Conservation (phyloP, 495 filamentous ascomycete species). For the Trichoderma orchidacearum region DNA sequence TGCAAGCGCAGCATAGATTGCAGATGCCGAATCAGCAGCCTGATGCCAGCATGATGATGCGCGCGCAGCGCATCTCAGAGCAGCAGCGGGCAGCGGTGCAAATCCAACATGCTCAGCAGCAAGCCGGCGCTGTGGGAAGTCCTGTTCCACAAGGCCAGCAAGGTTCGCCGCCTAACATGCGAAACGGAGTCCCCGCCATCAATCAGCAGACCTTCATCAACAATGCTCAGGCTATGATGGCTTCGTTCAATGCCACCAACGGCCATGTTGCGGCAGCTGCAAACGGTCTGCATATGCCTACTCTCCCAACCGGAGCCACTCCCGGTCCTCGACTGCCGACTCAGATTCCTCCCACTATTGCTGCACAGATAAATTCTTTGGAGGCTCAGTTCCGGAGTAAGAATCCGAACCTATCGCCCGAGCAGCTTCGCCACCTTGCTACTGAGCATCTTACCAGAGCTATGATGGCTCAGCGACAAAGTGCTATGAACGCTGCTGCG, state of each 20-base stretch:
- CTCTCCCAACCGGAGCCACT: constrained; percentile 21
- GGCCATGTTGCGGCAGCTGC: constrained; percentile 24
- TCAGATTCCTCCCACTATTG: constrained; percentile 9
- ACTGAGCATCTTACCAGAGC: constrained; percentile 37
- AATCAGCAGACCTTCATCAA: constrained; percentile 32
- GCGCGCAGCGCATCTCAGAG: constrained; percentile 46
- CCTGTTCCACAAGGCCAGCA: constrained; percentile 9
- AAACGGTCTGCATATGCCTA: constrained; percentile 20
- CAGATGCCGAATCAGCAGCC: constrained; percentile 22
- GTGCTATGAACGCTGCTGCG: constrained; percentile 54
- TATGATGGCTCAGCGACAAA: constrained; percentile 12
- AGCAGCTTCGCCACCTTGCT: constrained; percentile 46
- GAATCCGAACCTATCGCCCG: constrained; percentile 42
- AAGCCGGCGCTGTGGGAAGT: constrained; percentile 13
- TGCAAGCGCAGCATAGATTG: constrained; percentile 32
- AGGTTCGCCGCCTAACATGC: constrained; percentile 1
- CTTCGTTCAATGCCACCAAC: constrained; percentile 22
- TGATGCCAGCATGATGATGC: constrained; percentile 39
- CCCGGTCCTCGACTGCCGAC: constrained; percentile 16
- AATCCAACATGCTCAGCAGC: constrained; percentile 31
- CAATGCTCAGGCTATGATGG: constrained; percentile 32
- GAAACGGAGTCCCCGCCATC: constrained; percentile 18
- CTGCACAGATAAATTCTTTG: constrained; percentile 14
- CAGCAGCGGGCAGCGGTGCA: constrained; percentile 45
- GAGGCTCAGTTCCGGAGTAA: constrained; percentile 20